Evolutionary conservation across 805 yeast genomes (phyloP).

Genomic region (Ogataea nitratoaversa): DNA sequence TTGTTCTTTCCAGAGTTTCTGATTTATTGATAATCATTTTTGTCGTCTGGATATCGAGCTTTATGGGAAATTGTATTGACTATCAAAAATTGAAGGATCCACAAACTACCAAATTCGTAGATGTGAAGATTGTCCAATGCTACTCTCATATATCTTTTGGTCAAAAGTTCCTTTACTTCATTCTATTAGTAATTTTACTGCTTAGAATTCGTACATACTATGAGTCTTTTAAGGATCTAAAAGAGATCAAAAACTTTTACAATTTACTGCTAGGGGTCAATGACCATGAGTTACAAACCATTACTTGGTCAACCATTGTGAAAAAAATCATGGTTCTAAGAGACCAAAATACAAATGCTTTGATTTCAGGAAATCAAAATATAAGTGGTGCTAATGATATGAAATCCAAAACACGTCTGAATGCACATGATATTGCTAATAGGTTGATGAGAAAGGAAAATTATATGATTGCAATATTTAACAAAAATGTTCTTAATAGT

Average conservation of each 20-base stretch:
- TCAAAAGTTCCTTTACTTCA: slow-evolving; percentile 59
- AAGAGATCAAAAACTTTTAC: slow-evolving; percentile 76
- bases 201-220: slow-evolving; percentile 52
- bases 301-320: slow-evolving; percentile 87
- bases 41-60: slow-evolving; percentile 74
- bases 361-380: slow-evolving; percentile 39
- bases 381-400: slow-evolving; percentile 44
- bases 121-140: slow-evolving; percentile 46
- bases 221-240: slow-evolving; percentile 60
- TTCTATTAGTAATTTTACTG: slow-evolving; percentile 50
- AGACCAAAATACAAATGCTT: slow-evolving; percentile 82
- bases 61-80: slow-evolving; percentile 78
- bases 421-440: slow-evolving; percentile 93
- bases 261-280: slow-evolving; percentile 62
- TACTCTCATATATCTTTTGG: slow-evolving; percentile 39
- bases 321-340: slow-evolving; percentile 67
- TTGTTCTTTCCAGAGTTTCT: slow-evolving; percentile 58
- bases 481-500: slow-evolving; percentile 68
- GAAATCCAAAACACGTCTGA: slow-evolving; percentile 68
- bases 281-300: slow-evolving; percentile 84
- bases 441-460: slow-evolving; percentile 94
- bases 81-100: slow-evolving; percentile 32
- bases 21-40: slow-evolving; percentile 75
- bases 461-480: slow-evolving; percentile 84
- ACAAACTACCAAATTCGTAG: slow-evolving; percentile 33